Evolutionary conservation across 352 stramenopile species (phyloP), one percentile per base, ranked within the genome.

Genomic region (Pythium myriotylum): DNA sequence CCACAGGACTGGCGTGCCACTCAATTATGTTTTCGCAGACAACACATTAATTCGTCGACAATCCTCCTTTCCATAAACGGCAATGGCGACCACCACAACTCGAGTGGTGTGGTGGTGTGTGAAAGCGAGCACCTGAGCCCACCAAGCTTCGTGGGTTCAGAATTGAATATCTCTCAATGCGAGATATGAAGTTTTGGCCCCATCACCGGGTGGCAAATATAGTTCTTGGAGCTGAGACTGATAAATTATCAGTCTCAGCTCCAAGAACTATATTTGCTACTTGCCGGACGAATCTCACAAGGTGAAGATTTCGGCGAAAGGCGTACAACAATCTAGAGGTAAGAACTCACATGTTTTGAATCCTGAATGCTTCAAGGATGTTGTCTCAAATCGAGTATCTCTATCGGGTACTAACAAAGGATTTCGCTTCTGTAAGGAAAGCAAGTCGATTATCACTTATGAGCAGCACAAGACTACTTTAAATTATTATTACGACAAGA

Each of bases 211-310:
- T n/a, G n/a, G n/a, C n/a, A n/a, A n/a, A n/a, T n/a, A n/a, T n/a
- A n/a, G n/a, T n/a, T n/a, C n/a, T n/a, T n/a, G n/a, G n/a, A n/a
- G n/a, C n/a, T n/a, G n/a, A n/a, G n/a, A n/a, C n/a, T n/a, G n/a
- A n/a, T n/a, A n/a, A 40, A 40, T 40, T 40, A 14, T 40, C 14
- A 14, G 8, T 8, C 33, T 40, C 8, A 40, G 33, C 22, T 46
- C 40, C 12, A 46, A 46, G n/a, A 46, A 46, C 40, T 46, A 46
- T n/a, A 46, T 46, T 8, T 46, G 40, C 40, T 46, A 22, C 16
- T 8, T 22, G 12, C 40, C 40, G 6, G 40, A 46, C 22, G 12
- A 8, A 46, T 12, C 12, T 8, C 40, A 46, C n/a, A 46, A 46
- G 16, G 12, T 46, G 12, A 46, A 46, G 40, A 46, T 46, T 22